phyloP scores from a whole-genome alignment of 371 early-diverging fungal species.

The Chytridiales sp. region DNA sequence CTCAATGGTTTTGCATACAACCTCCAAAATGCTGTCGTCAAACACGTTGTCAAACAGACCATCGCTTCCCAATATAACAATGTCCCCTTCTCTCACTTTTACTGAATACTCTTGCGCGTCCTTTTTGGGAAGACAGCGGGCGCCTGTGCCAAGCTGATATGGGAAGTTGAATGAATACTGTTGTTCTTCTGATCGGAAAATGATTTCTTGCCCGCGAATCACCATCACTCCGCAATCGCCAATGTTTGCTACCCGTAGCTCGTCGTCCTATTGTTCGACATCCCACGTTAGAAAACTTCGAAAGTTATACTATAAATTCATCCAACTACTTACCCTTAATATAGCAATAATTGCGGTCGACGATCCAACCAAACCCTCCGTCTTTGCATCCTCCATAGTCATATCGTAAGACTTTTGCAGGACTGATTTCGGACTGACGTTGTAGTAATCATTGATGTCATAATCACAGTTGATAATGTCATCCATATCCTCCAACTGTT shows the following conservation, averaged over 20 bases:
- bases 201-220: constrained; percentile 78
- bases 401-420: constrained; percentile 76
- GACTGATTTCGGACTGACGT: constrained; percentile 75
- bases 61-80: constrained; percentile 55
- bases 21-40: constrained; percentile 51
- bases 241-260: constrained; percentile 87
- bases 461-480: constrained; percentile 61
- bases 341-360: constrained; percentile 87
- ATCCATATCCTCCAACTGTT: constrained; percentile 82
- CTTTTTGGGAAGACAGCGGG: constrained; percentile 41
- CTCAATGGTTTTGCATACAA: too few species aligned
- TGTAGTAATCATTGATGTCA: constrained; percentile 63
- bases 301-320: too few species aligned
- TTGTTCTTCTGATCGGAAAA: constrained; percentile 86
- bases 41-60: constrained; percentile 58
- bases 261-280: constrained; percentile 73
- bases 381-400: constrained; percentile 60
- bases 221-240: constrained; percentile 92
- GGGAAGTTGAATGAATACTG: constrained; percentile 63
- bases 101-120: constrained; percentile 61
- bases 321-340: too few species aligned
- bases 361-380: constrained; percentile 76
- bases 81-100: constrained; percentile 65
- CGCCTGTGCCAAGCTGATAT: constrained; percentile 53
- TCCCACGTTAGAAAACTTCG: too few species aligned